Evolutionary conservation across 2,329 filamentous ascomycete species (phyloP).

Genomic region (Ophiostoma piceae): DNA sequence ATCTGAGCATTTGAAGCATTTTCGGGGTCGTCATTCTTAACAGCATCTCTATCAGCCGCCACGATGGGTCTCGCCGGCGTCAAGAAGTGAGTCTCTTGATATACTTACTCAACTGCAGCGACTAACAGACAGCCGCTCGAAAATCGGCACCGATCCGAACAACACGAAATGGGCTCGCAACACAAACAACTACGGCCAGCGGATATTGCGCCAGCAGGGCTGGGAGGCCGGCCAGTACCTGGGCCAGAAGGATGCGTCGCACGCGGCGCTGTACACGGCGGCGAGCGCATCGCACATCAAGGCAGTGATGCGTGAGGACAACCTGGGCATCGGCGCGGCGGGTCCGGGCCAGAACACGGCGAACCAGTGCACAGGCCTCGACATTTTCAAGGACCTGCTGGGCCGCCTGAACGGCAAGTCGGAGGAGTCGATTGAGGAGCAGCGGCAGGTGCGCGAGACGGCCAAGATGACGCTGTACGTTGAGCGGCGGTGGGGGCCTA

Average conservation of each 20-base stretch:
- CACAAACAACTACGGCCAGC: slow-evolving; percentile 78
- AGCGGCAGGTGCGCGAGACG: slow-evolving; percentile 63
- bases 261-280: slow-evolving; percentile 69
- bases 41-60: not conserved
- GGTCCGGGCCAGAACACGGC: slow-evolving; percentile 52
- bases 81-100: slow-evolving; percentile 51
- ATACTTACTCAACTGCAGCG: not conserved
- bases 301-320: slow-evolving; percentile 83
- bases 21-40: not conserved
- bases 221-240: slow-evolving; percentile 84
- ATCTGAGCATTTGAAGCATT: not conserved
- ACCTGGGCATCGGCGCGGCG: slow-evolving; percentile 80
- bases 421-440: slow-evolving; percentile 64
- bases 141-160: slow-evolving; percentile 87
- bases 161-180: slow-evolving; percentile 90
- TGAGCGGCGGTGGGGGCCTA: slow-evolving; percentile 68
- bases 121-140: slow-evolving; percentile 35
- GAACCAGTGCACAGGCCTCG: slow-evolving; percentile 76
- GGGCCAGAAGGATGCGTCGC: slow-evolving; percentile 69
- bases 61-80: slow-evolving; percentile 65
- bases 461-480: slow-evolving; percentile 69
- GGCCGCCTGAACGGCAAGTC: slow-evolving; percentile 85
- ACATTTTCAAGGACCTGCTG: slow-evolving; percentile 78
- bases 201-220: slow-evolving; percentile 79
- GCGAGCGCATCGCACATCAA: slow-evolving; percentile 82